Percentiles rank a stretch among this genome's conserved stretches.
These are phyloP conservation scores for Leptographium lundbergii DNA, from an alignment of 2,329 filamentous ascomycete genomes.

Conservation along the genomic window DNA sequence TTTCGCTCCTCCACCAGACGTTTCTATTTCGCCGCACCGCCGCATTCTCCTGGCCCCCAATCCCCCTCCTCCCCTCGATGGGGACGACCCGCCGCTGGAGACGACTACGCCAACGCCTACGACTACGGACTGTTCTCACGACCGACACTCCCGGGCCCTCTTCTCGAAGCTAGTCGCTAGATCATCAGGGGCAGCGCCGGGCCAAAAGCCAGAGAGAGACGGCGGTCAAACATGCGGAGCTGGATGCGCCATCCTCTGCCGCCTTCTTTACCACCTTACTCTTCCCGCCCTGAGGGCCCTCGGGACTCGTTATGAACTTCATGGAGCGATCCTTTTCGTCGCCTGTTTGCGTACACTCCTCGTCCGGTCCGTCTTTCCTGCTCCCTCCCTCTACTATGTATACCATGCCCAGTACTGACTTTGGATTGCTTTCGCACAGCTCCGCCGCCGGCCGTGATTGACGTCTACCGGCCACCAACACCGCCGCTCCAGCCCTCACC, in stretches of 20 bases:
- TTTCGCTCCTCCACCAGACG: background rate
- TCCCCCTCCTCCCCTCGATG: background rate
- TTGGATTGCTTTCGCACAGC: conserved; percentile 22
- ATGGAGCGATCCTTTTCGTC: conserved; percentile 52
- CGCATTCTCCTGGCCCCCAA: background rate
- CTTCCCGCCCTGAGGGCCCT: conserved; percentile 24
- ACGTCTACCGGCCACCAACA: conserved; percentile 41
- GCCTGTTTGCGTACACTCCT: conserved; percentile 43
- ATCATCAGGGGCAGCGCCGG: background rate
- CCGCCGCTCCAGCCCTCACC: conserved; percentile 31
- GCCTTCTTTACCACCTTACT: background rate
- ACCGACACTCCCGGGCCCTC: background rate
- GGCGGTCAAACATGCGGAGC: background rate
- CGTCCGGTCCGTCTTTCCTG: conserved; percentile 20
- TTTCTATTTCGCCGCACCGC: background rate
- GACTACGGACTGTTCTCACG: background rate
- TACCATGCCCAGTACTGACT: conserved; percentile 8
- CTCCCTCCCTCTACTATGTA: background rate
- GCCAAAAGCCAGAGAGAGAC: background rate
- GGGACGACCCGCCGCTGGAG: background rate
- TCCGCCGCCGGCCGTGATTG: conserved; percentile 36
- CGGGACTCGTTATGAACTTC: conserved; percentile 39
- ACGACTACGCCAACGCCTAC: background rate
- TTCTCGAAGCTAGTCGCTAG: background rate
- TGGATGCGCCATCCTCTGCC: background rate